Percentiles rank a stretch among this genome's conserved stretches.
These are phyloP conservation scores for Ophiocordyceps robertsii DNA, from an alignment of 2,329 filamentous ascomycete species.

Conservation along the genomic window DNA sequence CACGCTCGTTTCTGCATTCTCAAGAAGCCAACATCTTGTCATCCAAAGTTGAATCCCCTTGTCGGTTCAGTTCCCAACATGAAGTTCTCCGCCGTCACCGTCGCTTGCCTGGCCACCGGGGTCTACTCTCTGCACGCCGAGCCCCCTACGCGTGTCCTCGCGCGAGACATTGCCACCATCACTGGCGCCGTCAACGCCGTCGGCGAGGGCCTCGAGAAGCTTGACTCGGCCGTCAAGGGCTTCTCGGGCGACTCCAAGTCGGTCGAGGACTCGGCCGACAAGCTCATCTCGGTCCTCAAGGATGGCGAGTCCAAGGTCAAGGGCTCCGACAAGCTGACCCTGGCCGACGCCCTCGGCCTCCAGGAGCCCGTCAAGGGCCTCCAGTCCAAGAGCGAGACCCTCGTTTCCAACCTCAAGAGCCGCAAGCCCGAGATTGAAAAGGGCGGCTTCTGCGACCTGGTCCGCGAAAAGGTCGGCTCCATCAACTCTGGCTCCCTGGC, in stretches of 20 bases:
- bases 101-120: conserved; percentile 5
- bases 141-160: conserved; percentile 1
- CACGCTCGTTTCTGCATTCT: neutral
- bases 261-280: conserved; percentile 9
- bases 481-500: conserved; percentile 11
- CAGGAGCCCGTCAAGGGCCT: conserved; percentile 8
- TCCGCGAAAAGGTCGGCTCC: conserved; percentile 10
- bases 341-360: conserved; percentile 7
- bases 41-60: neutral
- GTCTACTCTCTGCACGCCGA: conserved; percentile 1
- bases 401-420: conserved; percentile 11
- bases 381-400: conserved; percentile 11
- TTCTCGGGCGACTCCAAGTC: conserved; percentile 10
- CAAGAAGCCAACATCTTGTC: neutral
- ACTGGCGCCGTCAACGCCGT: conserved; percentile 4
- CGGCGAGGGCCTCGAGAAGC: conserved; percentile 5
- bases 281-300: conserved; percentile 7
- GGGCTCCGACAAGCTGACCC: conserved; percentile 4
- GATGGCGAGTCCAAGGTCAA: conserved; percentile 7
- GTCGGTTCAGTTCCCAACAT: conserved; percentile 3
- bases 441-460: conserved; percentile 13
- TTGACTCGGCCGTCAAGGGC: conserved; percentile 10
- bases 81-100: conserved; percentile 7
- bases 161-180: conserved; percentile 6
- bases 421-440: conserved; percentile 14